Evolutionary conservation across 2,329 filamentous ascomycete genomes (phyloP), one percentile per base, ranked within the genome.

Genomic region (Sarocladium oryzae): DNA sequence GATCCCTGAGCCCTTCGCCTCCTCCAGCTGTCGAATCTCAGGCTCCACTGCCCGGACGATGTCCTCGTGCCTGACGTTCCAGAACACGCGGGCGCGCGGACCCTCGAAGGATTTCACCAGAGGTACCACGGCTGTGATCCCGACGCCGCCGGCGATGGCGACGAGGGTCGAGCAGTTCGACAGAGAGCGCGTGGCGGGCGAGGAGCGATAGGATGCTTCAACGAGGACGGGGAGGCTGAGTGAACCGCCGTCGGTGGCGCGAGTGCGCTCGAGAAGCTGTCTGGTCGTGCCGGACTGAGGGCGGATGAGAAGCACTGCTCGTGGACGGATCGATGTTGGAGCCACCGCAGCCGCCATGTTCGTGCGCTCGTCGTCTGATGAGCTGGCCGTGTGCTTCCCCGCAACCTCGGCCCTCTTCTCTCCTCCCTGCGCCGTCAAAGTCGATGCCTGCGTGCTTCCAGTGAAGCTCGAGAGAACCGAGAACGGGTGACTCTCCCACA

Each of bases 401-500:
- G 45, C n/a, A 18, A 38, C 40, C 7, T 32, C 26, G 16, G 26
- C n/a, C 15, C 24, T 32, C 37, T 51, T 43, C 28, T 43, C 37
- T 11, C n/a, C 4, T 3, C 21, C 40, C 20, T 3, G 20, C 9
- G 15, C 43, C 13, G 24, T 32, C 16, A 16, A 15, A 33, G 26
- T 3, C 8, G 28, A 8, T n/a, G 15, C 11, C 10, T 10, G 2
- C 3, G 32, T 49, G 5, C 13, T 18, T 30, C 35, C 23, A 7
- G 45, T 16, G 28, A 52, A 53, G 33, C 13, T 33, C 15, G 51
- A 46, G 20, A 40, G 2, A 43, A 68, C 61, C 0, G 65, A 69
- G 49, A 69, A 66, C 4, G 68, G 67, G 40, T 69, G 66, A 18
- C 55, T 66, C 43, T 68, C 66, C 67, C 66, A 69, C 49, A 69